Evolutionary conservation across 176 grass and related monocot genomes (phyloP).

Genomic region (Aegilops bicornis): DNA sequence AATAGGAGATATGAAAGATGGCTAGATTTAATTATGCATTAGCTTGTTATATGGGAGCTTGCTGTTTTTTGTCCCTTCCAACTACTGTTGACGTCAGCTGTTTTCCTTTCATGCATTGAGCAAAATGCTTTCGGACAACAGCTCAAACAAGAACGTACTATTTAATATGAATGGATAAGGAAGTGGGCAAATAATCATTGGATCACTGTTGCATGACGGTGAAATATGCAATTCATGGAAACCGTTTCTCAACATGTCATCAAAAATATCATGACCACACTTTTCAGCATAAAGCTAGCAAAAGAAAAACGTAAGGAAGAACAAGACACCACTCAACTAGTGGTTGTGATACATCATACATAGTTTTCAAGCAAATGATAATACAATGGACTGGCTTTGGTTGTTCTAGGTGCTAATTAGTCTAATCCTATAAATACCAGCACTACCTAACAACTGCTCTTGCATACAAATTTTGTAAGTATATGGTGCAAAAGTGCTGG

Average conservation of each 20-base stretch:
- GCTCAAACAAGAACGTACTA: slow-evolving; percentile 3
- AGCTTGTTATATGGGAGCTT: neutral
- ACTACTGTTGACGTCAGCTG: slow-evolving; percentile 31
- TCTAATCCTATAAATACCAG: slow-evolving; percentile 34
- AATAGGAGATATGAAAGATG: slow-evolving; percentile 11
- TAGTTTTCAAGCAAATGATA: slow-evolving; percentile 41
- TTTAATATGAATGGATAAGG: slow-evolving; percentile 45
- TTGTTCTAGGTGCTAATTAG: slow-evolving; percentile 42
- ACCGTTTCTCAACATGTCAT: slow-evolving; percentile 30
- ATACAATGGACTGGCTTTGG: slow-evolving; percentile 41
- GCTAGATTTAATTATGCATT: neutral
- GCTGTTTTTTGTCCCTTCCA: slow-evolving; percentile 15
- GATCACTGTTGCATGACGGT: slow-evolving; percentile 33
- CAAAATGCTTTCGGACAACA: slow-evolving; percentile 33
- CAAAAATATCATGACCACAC: slow-evolving; percentile 31
- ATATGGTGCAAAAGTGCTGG: neutral
- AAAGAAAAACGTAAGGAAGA: slow-evolving; percentile 1
- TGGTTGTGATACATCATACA: slow-evolving; percentile 31
- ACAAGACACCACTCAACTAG: slow-evolving; percentile 19
- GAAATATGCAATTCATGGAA: slow-evolving; percentile 40
- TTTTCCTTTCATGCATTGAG: slow-evolving; percentile 27
- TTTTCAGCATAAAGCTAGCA: slow-evolving; percentile 31
- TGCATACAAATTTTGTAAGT: neutral
- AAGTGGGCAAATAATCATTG: slow-evolving; percentile 36
- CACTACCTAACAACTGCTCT: slow-evolving; percentile 23